Evolutionary conservation across 1,284 basidiomycete species (phyloP).

Genomic region (Ganoderma lingzhi): DNA sequence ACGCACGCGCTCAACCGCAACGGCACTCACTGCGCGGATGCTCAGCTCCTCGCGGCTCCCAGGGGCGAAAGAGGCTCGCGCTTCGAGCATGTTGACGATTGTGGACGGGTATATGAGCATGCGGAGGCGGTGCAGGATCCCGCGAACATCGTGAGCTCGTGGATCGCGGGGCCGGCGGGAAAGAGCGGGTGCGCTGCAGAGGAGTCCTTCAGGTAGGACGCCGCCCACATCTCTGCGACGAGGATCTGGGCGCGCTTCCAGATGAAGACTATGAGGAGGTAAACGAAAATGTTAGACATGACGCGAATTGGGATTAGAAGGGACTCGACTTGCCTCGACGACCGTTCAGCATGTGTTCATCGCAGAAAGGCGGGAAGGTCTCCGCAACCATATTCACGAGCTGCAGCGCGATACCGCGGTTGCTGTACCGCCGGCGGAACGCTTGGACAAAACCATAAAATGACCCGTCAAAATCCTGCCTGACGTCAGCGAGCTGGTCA

Average conservation of each 20-base stretch:
- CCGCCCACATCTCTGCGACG: slow-evolving; percentile 86
- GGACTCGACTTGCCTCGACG: slow-evolving; percentile 54
- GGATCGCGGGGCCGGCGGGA: slow-evolving; percentile 67
- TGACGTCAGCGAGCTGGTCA: neutral
- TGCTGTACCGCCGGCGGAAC: slow-evolving; percentile 60
- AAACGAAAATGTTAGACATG: slow-evolving; percentile 9
- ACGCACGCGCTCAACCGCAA: slow-evolving; percentile 77
- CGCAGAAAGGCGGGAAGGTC: slow-evolving; percentile 79
- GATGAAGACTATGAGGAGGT: slow-evolving; percentile 60
- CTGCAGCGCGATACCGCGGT: slow-evolving; percentile 70
- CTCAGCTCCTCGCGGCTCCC: slow-evolving; percentile 76
- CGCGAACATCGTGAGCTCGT: slow-evolving; percentile 85
- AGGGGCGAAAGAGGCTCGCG: slow-evolving; percentile 52
- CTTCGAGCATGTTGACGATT: slow-evolving; percentile 56
- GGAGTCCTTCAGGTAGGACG: slow-evolving; percentile 66
- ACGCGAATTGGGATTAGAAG: neutral
- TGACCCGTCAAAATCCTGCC: slow-evolving; percentile 73
- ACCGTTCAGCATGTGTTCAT: slow-evolving; percentile 67
- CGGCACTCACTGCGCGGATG: slow-evolving; percentile 75
- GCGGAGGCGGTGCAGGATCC: slow-evolving; percentile 81
- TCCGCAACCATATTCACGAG: slow-evolving; percentile 76
- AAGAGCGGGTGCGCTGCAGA: slow-evolving; percentile 70
- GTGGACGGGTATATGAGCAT: slow-evolving; percentile 72
- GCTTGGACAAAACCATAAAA: slow-evolving; percentile 70
- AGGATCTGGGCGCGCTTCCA: slow-evolving; percentile 90